Base-by-base conservation (phyloP, 495 filamentous ascomycete genomes). In the Penicillium antarcticum region DNA sequence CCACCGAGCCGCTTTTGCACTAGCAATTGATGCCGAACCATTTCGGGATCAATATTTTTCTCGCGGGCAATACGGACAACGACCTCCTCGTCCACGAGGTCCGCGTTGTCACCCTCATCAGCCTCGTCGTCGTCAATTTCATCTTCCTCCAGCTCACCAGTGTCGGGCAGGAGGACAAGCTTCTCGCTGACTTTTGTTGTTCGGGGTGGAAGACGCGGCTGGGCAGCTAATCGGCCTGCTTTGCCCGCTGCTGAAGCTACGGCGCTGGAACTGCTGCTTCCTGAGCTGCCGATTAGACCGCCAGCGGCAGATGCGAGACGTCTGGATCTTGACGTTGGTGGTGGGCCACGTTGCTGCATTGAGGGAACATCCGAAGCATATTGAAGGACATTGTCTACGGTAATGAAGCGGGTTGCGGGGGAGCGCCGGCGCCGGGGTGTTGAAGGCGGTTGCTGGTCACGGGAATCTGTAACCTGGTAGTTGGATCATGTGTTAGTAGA, bases 161-260 rank as follows among this genome's bases (percentile, higher is more conserved):
- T 87, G 61, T 97, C 94, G 1, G 94, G 95, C 18, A 99, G 74
- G n/a, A 97, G 75, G 0, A 97, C 94, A 7, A 99, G 76, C 66
- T 97, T 97, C 75, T 97, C 90, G 60, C 87, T 94, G 40, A 96
- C 80, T 60, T 97, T 96, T 13, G 90, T 94, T 23, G 90, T 92
- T 17, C 94, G 83, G 1, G 88, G 83, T 0, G 92, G 95, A 38
- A 96, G 83, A 52, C 87, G 89, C 33, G 89, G 87, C 54, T 87
- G 87, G 3, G 74, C 72, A 8, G 72, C 71, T 18, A 77, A 58
- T 36, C 72, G 67, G 13, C 72, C 62, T 17, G 67, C 68, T 14
- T 67, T 69, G 5, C 61, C 65, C 5, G 55, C 42, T 9, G 65
- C 19, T 16, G 38, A 56, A 12, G 52, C 43, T 3, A 54, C 54